These are phyloP conservation scores for Sugiyamaella americana DNA, from an alignment of 805 yeast species.

Conservation along the genomic window DNA sequence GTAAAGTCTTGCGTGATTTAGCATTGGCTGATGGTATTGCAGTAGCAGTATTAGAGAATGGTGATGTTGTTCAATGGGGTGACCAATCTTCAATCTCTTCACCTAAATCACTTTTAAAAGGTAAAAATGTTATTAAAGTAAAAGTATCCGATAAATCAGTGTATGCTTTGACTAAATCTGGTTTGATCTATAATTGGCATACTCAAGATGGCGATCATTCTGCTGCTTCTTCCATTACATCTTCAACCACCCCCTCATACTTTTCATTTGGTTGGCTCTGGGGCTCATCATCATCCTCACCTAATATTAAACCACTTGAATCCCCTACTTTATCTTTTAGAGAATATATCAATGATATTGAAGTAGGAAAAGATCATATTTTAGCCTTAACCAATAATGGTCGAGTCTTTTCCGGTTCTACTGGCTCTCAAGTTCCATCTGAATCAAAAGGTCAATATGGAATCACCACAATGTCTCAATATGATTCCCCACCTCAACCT, in stretches of 20 bases:
- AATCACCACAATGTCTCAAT: conserved; percentile 63
- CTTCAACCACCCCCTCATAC: not conserved
- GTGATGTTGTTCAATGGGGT: conserved; percentile 67
- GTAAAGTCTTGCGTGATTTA: conserved; percentile 51
- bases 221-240: not conserved
- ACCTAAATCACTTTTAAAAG: conserved; percentile 39
- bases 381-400: conserved; percentile 57
- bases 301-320: not conserved
- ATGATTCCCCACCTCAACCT: conserved; percentile 46
- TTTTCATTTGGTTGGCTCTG: not conserved
- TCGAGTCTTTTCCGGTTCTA: conserved; percentile 54
- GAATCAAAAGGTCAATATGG: conserved; percentile 74
- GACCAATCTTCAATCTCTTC: conserved; percentile 30
- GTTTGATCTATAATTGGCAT: conserved; percentile 26
- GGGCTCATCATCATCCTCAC: not conserved
- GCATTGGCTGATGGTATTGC: conserved; percentile 41
- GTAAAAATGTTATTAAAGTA: conserved; percentile 40
- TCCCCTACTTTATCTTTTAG: conserved; percentile 31
- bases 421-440: conserved; percentile 36
- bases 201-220: not conserved
- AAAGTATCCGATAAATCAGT: conserved; percentile 44
- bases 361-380: conserved; percentile 63
- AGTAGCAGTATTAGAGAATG: conserved; percentile 57
- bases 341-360: conserved; percentile 48
- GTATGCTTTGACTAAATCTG: conserved; percentile 38